phyloP scores from a whole-genome alignment of 179 eudicot genomes.

The Silene noctiflora region DNA sequence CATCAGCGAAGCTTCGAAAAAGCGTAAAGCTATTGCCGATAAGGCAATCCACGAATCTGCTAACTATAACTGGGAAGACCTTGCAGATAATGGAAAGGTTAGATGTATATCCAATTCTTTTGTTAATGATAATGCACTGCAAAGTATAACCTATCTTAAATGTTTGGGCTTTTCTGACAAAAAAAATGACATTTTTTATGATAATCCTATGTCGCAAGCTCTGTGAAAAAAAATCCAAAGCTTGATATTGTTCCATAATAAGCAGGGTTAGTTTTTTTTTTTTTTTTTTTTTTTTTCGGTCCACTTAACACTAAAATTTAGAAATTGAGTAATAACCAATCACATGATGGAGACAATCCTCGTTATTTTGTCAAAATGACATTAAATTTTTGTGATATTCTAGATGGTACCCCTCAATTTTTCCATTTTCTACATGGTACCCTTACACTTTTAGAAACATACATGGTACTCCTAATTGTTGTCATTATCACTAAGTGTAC shows the following conservation, averaged over 20 bases:
- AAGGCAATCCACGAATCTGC: conserved; percentile 53
- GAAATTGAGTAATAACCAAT: neutral
- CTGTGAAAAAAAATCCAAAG: neutral
- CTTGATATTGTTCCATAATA: neutral
- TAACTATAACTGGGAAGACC: conserved; percentile 80
- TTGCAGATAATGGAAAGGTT: conserved; percentile 90
- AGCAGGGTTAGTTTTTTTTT: neutral
- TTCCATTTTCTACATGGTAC: no score
- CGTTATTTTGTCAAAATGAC: neutral
- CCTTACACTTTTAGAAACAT: no score
- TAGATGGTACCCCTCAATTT: no score
- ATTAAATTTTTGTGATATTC: no score
- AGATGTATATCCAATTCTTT: conserved; percentile 7
- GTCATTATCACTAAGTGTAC: no score
- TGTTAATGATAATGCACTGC: neutral
- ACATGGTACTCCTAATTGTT: no score
- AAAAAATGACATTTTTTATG: neutral
- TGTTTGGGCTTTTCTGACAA: neutral
- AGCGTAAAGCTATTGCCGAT: conserved; percentile 73
- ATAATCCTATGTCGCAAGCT: neutral
- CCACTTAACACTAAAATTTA: no score
- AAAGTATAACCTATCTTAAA: neutral
- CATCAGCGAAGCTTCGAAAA: conserved; percentile 48
- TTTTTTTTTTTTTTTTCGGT: no score
- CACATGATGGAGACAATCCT: neutral